Conservation (phyloP, 1,139 yeast genomes). For the Kurtzmaniella natalensis region DNA sequence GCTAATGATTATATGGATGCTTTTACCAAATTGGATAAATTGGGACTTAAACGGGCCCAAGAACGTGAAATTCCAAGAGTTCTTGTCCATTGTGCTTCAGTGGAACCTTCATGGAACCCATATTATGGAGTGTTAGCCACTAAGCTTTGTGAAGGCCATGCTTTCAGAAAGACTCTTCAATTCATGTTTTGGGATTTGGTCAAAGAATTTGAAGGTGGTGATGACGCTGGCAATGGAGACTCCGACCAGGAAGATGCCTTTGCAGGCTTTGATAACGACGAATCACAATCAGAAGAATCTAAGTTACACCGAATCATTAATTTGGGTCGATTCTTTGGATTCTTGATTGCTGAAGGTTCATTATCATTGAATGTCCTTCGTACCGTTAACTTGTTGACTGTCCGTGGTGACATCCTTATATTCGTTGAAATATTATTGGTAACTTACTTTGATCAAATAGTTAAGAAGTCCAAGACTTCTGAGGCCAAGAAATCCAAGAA, state of each 20-base stretch:
- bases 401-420: conserved; percentile 58
- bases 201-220: conserved; percentile 57
- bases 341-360: conserved; percentile 65
- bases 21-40: conserved; percentile 71
- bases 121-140: conserved; percentile 80
- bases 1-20: conserved; percentile 92
- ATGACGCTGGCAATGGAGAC: conserved; percentile 35
- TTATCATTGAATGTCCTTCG: conserved; percentile 70
- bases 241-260: conserved; percentile 35
- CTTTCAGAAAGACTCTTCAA: conserved; percentile 78
- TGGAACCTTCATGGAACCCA: conserved; percentile 85
- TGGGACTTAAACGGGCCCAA: conserved; percentile 76
- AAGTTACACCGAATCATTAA: conserved; percentile 61
- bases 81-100: conserved; percentile 76
- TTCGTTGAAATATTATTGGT: conserved; percentile 73
- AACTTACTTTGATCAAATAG: conserved; percentile 61
- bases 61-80: conserved; percentile 85
- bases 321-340: conserved; percentile 77
- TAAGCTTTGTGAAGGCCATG: conserved; percentile 66
- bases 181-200: conserved; percentile 86
- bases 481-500: conserved; percentile 29
- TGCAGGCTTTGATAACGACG: conserved; percentile 31
- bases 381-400: conserved; percentile 69
- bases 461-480: conserved; percentile 56
- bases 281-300: conserved; percentile 30